Evolutionary conservation across 2,329 filamentous ascomycete genomes (phyloP).

Genomic region (Emmonsiellopsis sp.): DNA sequence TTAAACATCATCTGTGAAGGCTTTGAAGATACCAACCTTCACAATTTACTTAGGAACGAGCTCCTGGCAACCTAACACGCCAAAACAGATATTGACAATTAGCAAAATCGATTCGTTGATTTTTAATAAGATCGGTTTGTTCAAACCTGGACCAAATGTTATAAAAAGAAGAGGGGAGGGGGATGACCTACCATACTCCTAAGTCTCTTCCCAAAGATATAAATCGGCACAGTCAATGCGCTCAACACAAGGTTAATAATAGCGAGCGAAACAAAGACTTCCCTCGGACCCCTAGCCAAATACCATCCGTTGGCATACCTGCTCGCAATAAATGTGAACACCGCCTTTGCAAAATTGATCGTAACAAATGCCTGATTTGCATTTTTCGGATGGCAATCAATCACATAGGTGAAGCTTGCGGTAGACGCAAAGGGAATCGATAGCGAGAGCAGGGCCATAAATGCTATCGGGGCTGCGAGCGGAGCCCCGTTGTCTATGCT

Average conservation of each 20-base stretch:
- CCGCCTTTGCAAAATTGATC: slow-evolving; percentile 33
- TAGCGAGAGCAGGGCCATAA: slow-evolving; percentile 27
- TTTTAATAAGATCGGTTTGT: not conserved
- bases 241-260: slow-evolving; percentile 10
- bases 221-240: slow-evolving; percentile 16
- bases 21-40: not conserved
- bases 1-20: no score
- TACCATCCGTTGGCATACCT: slow-evolving; percentile 18
- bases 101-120: not conserved
- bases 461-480: slow-evolving; percentile 21
- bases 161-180: not conserved
- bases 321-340: slow-evolving; percentile 24
- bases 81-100: not conserved
- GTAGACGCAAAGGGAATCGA: slow-evolving; percentile 29
- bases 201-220: slow-evolving; percentile 23
- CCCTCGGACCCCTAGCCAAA: slow-evolving; percentile 16
- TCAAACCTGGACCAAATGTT: not conserved
- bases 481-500: slow-evolving; percentile 21
- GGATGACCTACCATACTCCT: slow-evolving; percentile 18
- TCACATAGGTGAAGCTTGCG: slow-evolving; percentile 31
- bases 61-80: not conserved
- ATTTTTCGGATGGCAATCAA: slow-evolving; percentile 31
- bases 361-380: slow-evolving; percentile 34
- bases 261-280: slow-evolving; percentile 11
- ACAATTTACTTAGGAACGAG: not conserved